Evolutionary conservation across 75 land plant genomes (phyloP), one percentile per base, ranked within the genome.

Genomic region (Sequoiadendron giganteum): DNA sequence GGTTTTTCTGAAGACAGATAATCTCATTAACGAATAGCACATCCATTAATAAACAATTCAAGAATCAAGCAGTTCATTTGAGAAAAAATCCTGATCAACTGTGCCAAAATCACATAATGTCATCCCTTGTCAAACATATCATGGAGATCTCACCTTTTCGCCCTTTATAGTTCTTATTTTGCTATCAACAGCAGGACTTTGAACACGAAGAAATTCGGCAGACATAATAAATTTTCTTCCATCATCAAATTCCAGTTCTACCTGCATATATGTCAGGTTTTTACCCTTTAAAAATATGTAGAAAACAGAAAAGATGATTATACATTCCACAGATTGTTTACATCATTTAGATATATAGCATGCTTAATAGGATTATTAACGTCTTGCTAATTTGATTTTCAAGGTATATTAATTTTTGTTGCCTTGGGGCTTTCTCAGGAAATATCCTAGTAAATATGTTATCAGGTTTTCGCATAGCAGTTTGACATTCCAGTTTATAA

Each of bases 151-250:
- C 39, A 94, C 96, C 95, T 93, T 93, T 85, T 94, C 95, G 86
- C 96, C 98, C 28, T 90, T 89, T 76, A 94, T 83, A n/a, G 95
- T 91, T 83, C 95, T 89, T 72, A 97, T 90, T 89, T 94, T 96
- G 91, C 95, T 94, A 55, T 98, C 97, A 87, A 92, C 99, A 81
- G 99, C 95, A 39, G 99, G 99, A 87, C 99, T 97, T 36, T 96
- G 88, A 61, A 98, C 90, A 70, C 99, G 92, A 1, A 98, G 90
- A 88, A 91, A 98, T 85, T 98, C 99, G 52, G 99, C 97, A 40
- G 99, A 91, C 43, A 96, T 43, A 83, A 52, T 89, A 78, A 92
- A 96, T 54, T 39, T 83, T 43, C 79, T 90, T 19, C 97, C 98
- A 93, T 96, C 87, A 32, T 91, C 90, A 92, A 92, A 98, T 89